Base-by-base conservation (phyloP, 768 basidiomycete species). In the Mycena maculata region DNA sequence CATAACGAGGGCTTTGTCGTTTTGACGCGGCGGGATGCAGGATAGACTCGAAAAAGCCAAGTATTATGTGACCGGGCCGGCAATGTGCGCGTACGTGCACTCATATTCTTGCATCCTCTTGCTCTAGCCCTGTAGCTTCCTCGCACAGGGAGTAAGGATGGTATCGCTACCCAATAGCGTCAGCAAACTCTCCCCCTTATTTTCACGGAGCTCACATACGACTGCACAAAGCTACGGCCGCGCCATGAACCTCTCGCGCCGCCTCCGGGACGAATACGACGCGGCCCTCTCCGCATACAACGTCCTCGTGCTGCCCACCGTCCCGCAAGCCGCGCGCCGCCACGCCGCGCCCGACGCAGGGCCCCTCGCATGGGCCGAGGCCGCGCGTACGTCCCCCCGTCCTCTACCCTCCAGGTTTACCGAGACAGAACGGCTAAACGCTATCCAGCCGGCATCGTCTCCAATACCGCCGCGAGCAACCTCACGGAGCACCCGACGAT, bases 401-500 rank as follows among this genome's bases (percentile, higher is more conserved):
- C 25, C 10, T 31, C n/a, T 20, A 10, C 38, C 3, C 16, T 23
- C 33, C n/a, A n/a, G n/a, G n/a, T n/a, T n/a, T 41, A 13, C 20
- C 36, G 27, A 47, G 22, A 44, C n/a, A n/a, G n/a, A n/a, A n/a
- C n/a, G n/a, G n/a, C 7, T 22, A 13, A 48, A n/a, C 18, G 8
- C 22, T 9, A 55, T 28, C 2, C 13, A 69, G 68, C 63, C 23
- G 68, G 68, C 8, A 54, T 61, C 41, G 28, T n/a, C 18, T 36
- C 61, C n/a, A 65, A 69, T 59, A 67, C 65, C 28, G 65, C 65
- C 27, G 64, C 64, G n/a, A 66, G 65, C 48, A 71, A 63, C 52
- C 27, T 59, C 20, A 78, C 80, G 0, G 81, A 79, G 3, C 81
- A 82, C 56, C 81, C 80, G 15, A 73, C 76, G 1, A 67, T 82